Percentiles rank a stretch among this genome's conserved stretches.
Conservation (phyloP, 106 monocot genomes). For the Agapanthus africanus region DNA sequence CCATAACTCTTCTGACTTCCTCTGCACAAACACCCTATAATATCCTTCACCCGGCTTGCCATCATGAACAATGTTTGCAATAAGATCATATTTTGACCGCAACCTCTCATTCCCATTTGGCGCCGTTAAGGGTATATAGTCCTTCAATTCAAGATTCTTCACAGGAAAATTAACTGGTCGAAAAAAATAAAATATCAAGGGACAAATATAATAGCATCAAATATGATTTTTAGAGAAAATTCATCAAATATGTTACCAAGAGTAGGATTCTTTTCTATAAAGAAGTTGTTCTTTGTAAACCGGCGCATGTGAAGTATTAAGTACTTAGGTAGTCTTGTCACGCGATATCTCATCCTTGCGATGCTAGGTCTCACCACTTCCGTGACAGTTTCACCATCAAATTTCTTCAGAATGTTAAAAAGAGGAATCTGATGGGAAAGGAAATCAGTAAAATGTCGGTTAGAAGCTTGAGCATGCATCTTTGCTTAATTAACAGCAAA, state of each 20-base stretch:
- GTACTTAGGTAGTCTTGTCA: conserved; percentile 87
- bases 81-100: conserved; percentile 94
- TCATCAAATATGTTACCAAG: conserved; percentile 46
- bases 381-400: conserved; percentile 95
- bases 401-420: conserved; percentile 97
- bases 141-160: conserved; percentile 98
- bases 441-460: not conserved
- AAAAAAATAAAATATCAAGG: not conserved
- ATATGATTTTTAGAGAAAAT: not conserved
- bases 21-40: conserved; percentile 92
- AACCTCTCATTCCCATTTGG: conserved; percentile 61
- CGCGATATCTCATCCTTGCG: conserved; percentile 93
- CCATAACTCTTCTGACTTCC: conserved; percentile 80
- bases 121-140: conserved; percentile 78
- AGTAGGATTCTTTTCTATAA: conserved; percentile 92
- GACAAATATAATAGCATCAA: not conserved
- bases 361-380: conserved; percentile 93
- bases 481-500: not conserved
- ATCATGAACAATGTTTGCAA: conserved; percentile 97
- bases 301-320: conserved; percentile 94
- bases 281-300: conserved; percentile 98
- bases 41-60: conserved; percentile 94
- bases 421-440: conserved; percentile 64
- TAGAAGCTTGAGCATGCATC: not conserved
- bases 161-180: conserved; percentile 91